Conservation (phyloP, 2,329 filamentous ascomycete genomes). For the Beauveria caledonica region DNA sequence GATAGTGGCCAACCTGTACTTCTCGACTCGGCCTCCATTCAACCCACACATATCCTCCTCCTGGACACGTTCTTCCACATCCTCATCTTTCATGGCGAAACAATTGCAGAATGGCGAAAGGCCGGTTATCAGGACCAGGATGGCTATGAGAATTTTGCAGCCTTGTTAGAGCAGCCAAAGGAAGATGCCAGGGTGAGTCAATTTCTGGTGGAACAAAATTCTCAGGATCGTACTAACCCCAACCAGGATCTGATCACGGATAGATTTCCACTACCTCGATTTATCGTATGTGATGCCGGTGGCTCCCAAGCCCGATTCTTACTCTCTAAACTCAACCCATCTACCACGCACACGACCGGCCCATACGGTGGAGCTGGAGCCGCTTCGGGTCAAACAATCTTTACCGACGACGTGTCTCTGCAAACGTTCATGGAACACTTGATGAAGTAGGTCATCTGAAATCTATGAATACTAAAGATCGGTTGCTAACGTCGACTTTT, state of each 20-base stretch:
- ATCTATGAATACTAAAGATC: constrained; percentile 5
- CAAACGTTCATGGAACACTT: constrained; percentile 99
- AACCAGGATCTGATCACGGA: constrained; percentile 87
- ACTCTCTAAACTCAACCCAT: constrained; percentile 93
- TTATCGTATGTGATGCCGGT: constrained; percentile 98
- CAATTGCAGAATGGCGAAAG: constrained; percentile 95
- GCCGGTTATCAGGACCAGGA: constrained; percentile 97
- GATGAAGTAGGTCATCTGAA: constrained; percentile 71
- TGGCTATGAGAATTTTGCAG: constrained; percentile 92
- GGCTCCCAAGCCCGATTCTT: constrained; percentile 96
- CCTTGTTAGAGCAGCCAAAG: constrained; percentile 84
- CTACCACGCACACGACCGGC: constrained; percentile 89
- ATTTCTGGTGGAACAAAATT: background rate
- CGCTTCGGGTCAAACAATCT: constrained; percentile 92
- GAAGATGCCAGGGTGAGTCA: constrained; percentile 81
- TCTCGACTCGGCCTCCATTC: constrained; percentile 91
- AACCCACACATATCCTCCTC: constrained; percentile 84
- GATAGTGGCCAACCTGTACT: constrained; percentile 90
- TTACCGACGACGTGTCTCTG: constrained; percentile 95
- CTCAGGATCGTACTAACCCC: constrained; percentile 16
- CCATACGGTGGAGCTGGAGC: constrained; percentile 81
- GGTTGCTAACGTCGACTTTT: constrained; percentile 12
- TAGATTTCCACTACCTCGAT: constrained; percentile 93
- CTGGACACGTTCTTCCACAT: constrained; percentile 99
- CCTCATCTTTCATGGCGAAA: constrained; percentile 97